A percentile compares a stretch with the other conserved stretches of the same genome.
Conservation (phyloP, 2,329 filamentous ascomycete genomes). For the Xylaria sp. region DNA sequence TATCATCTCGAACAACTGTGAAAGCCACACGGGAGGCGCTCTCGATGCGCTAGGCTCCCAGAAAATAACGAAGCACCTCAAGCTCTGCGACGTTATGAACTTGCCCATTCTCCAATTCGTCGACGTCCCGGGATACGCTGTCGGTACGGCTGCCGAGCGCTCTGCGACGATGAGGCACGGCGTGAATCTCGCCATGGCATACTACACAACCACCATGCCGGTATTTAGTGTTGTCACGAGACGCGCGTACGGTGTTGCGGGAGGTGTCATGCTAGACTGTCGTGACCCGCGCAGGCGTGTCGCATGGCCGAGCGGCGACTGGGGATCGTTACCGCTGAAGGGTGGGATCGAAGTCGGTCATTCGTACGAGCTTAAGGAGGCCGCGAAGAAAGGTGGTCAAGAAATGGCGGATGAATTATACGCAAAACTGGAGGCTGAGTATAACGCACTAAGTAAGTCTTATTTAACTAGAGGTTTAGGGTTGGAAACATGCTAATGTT, state of each 20-base stretch:
- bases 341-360: constrained; percentile 37
- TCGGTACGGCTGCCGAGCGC: constrained; percentile 36
- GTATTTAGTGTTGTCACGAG: constrained; percentile 35
- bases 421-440: constrained; percentile 32
- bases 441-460: constrained; percentile 28
- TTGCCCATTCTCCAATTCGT: constrained; percentile 36
- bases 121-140: constrained; percentile 35
- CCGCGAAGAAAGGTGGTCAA: constrained; percentile 30
- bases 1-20: constrained; percentile 36
- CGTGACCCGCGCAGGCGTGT: constrained; percentile 37
- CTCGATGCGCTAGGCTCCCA: constrained; percentile 36
- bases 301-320: constrained; percentile 38
- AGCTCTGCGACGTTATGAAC: constrained; percentile 37
- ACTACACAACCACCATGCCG: constrained; percentile 35
- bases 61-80: constrained; percentile 36
- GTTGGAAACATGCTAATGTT: constrained; percentile 11
- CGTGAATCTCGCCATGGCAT: constrained; percentile 36
- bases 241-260: constrained; percentile 35
- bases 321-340: constrained; percentile 36
- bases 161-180: constrained; percentile 37
- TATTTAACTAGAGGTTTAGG: neutral
- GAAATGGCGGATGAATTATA: constrained; percentile 32
- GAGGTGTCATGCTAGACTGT: constrained; percentile 37
- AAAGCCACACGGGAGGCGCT: constrained; percentile 36
- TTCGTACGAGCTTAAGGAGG: constrained; percentile 34